A percentile compares a stretch with the other conserved stretches of the same genome.
phyloP scores from a whole-genome alignment of 805 yeast genomes.

The Wickerhamiella qilinensis region DNA sequence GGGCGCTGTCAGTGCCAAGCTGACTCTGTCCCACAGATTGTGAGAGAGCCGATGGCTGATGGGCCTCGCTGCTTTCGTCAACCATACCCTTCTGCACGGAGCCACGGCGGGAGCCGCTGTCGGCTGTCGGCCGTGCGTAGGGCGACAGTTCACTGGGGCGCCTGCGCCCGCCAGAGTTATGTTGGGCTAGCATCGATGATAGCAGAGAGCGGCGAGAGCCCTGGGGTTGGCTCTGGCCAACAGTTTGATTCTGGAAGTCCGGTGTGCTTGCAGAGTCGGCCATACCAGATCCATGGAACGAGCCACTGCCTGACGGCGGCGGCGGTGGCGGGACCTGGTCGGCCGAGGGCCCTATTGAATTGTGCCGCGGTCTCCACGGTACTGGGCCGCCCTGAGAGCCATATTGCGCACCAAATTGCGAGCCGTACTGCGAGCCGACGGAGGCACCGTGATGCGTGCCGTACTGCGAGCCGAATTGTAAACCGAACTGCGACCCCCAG shows the following conservation, averaged over 20 bases:
- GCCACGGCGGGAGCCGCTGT: background rate
- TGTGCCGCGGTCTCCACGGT: too few species aligned
- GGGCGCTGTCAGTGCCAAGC: too few species aligned
- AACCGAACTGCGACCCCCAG: background rate
- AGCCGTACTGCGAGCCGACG: background rate
- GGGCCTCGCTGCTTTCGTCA: background rate
- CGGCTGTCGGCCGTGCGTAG: constrained; percentile 17
- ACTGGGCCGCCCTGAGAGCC: too few species aligned
- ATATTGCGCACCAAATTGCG: background rate
- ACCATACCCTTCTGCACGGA: background rate
- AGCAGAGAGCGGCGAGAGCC: constrained; percentile 16
- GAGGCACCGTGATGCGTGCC: background rate
- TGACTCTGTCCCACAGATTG: too few species aligned
- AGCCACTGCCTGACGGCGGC: too few species aligned
- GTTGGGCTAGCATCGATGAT: constrained; percentile 21
- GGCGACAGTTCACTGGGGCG: constrained; percentile 9
- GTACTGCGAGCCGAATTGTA: background rate
- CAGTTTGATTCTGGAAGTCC: too few species aligned
- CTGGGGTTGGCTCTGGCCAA: too few species aligned
- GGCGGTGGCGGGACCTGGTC: too few species aligned
- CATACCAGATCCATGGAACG: too few species aligned
- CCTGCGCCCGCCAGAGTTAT: constrained; percentile 4
- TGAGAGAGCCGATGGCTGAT: too few species aligned
- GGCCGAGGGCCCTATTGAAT: too few species aligned
- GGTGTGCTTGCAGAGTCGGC: too few species aligned